Conservation (phyloP, 441 rosid genomes). For the Biscutella auriculata region DNA sequence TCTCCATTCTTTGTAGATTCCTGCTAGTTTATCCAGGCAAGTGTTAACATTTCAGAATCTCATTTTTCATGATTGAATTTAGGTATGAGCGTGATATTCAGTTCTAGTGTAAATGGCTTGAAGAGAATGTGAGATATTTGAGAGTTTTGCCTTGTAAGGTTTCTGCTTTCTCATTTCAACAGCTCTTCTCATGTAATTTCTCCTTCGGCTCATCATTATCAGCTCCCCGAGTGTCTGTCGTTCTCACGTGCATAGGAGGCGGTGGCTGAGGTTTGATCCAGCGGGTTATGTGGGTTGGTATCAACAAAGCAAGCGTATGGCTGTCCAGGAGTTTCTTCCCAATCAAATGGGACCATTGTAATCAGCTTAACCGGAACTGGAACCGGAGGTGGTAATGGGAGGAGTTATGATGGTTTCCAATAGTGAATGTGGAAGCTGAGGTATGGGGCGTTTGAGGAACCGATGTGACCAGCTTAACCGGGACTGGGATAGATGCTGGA, state of each 20-base stretch:
- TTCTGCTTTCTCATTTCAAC: constrained; percentile 37
- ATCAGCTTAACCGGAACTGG: constrained; percentile 42
- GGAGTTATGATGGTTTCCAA: not conserved
- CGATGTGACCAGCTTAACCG: constrained; percentile 55
- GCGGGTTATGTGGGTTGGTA: no score
- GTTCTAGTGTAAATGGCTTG: not conserved
- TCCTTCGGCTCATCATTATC: constrained; percentile 73
- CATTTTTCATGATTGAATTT: not conserved
- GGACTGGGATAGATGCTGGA: constrained; percentile 17
- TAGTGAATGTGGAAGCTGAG: constrained; percentile 16
- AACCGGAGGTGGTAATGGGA: constrained; percentile 15
- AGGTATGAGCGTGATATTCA: not conserved
- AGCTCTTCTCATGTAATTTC: constrained; percentile 58
- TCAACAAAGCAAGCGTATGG: constrained; percentile 33
- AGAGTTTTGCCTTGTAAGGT: constrained; percentile 40
- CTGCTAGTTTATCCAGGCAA: constrained; percentile 40
- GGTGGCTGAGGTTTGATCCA: no score
- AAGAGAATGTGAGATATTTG: not conserved
- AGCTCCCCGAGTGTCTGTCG: constrained; percentile 63
- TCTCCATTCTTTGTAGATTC: constrained; percentile 33
- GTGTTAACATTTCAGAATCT: not conserved
- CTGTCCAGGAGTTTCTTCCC: constrained; percentile 79
- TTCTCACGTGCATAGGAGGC: constrained; percentile 33
- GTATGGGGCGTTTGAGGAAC: constrained; percentile 35
- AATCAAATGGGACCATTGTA: constrained; percentile 56